These are phyloP conservation scores for Cladophialophora carrionii DNA, from an alignment of 2,329 filamentous ascomycete genomes.

Conservation along the genomic window DNA sequence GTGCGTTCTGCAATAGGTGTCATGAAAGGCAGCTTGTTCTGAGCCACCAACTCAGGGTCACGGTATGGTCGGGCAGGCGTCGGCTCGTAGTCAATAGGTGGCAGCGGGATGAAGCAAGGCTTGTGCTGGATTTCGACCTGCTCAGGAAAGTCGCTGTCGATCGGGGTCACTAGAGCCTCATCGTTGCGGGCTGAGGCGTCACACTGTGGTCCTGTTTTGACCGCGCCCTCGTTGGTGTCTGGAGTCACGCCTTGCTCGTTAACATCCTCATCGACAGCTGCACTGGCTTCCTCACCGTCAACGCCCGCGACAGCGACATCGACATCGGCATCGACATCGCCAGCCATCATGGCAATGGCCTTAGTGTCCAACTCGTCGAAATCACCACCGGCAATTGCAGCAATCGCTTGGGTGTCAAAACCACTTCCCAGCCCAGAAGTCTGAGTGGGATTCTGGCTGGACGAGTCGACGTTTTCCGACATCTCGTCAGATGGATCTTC, in stretches of 20 bases:
- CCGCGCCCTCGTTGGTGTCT: slow-evolving; percentile 20
- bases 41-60: slow-evolving; percentile 76
- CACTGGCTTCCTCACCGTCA: slow-evolving; percentile 31
- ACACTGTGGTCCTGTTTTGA: slow-evolving; percentile 23
- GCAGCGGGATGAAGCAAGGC: slow-evolving; percentile 74
- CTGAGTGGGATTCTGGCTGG: slow-evolving; percentile 42
- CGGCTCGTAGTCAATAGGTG: slow-evolving; percentile 83
- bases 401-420: slow-evolving; percentile 38
- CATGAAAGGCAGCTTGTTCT: slow-evolving; percentile 96
- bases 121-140: slow-evolving; percentile 50
- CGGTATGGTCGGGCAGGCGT: slow-evolving; percentile 74
- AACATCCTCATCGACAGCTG: slow-evolving; percentile 28
- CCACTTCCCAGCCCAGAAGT: slow-evolving; percentile 30
- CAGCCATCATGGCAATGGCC: slow-evolving; percentile 37
- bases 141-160: slow-evolving; percentile 39
- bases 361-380: slow-evolving; percentile 39
- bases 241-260: slow-evolving; percentile 29
- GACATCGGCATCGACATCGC: slow-evolving; percentile 35
- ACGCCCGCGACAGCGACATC: slow-evolving; percentile 35
- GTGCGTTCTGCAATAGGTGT: slow-evolving; percentile 97
- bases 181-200: slow-evolving; percentile 31
- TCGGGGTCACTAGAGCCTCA: slow-evolving; percentile 40
- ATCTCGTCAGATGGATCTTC: slow-evolving; percentile 31
- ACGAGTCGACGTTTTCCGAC: slow-evolving; percentile 32
- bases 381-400: slow-evolving; percentile 35